Evolutionary conservation across 2,329 filamentous ascomycete species (phyloP), one percentile per base, ranked within the genome.

Genomic region (Cryoendolithus antarcticus): DNA sequence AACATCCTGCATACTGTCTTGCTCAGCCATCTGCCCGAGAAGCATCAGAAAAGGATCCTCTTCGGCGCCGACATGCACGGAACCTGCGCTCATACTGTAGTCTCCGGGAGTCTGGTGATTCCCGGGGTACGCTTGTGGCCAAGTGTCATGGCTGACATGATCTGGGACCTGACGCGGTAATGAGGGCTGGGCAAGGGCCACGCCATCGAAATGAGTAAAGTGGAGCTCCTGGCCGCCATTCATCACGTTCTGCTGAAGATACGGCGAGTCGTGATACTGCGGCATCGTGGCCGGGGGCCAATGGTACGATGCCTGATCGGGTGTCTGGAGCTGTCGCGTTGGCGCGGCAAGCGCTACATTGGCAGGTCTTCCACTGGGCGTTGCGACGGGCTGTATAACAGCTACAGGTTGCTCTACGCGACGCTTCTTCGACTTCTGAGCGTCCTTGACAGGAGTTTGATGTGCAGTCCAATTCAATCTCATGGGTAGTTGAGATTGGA

Each of bases 1-100:
- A 0, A 79, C 82, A 19, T 49, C 43, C 37, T 74, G 67, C 32
- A 69, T 68, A 38, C 82, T 73, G 59, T 89, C 83, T 51, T 85
- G 86, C 59, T 91, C 83, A 0, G 83, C 84, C 42, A 91, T 67
- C 61, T 91, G 83, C 57, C 91, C 84, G 29, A 91, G 63, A 32
- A 91, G 62, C 44, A 75, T 82, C 31, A 91, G 60, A 54, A 93
- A 91, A 0, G 84, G 83, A 53, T 91, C 85, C 50, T 83, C 86
- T 48, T 89, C 83, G 12, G 55, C 51, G 43, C 65, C 64, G 13
- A 62, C 63, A 36, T 64, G 57, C 37, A 55, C 57, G 9, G 54
- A 58, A n/a, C 56, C 58, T 32, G 56, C 50, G 35, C 50, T 49
- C 9, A 60, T 61, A 41, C 62, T 67, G n/a, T 60, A 55, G 21